Conservation (phyloP, 2,329 filamentous ascomycete genomes). For the Aspergillus persii region DNA sequence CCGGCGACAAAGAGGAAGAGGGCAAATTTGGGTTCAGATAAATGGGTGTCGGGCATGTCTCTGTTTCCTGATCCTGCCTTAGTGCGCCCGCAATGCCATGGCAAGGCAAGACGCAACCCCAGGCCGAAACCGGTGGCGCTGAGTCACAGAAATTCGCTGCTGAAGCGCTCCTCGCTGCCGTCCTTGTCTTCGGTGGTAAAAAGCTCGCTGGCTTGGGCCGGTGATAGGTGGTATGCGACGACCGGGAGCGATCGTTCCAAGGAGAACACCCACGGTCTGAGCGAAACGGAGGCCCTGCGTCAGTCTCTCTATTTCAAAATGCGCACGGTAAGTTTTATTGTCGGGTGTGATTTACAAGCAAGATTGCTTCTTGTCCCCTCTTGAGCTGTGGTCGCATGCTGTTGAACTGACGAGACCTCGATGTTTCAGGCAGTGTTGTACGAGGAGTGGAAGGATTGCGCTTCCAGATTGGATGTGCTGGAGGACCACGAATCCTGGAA, state of each 20-base stretch:
- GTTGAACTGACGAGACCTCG: neutral
- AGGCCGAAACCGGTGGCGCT: conserved; percentile 5
- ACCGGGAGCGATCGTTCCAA: conserved; percentile 55
- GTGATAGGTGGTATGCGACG: conserved; percentile 28
- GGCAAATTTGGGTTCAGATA: neutral
- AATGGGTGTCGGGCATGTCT: conserved; percentile 4
- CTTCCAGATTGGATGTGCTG: conserved; percentile 71
- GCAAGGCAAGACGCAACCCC: conserved; percentile 17
- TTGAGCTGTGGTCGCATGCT: neutral
- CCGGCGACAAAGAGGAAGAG: neutral
- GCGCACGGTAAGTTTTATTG: conserved; percentile 56
- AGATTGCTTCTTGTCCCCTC: neutral
- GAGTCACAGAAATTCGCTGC: conserved; percentile 17
- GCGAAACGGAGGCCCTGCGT: conserved; percentile 56
- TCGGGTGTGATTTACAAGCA: neutral
- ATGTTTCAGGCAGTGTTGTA: conserved; percentile 61
- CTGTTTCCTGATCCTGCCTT: conserved; percentile 9
- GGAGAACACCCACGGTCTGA: conserved; percentile 50
- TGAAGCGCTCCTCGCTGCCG: conserved; percentile 30
- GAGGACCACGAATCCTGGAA: conserved; percentile 86
- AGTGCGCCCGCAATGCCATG: conserved; percentile 20
- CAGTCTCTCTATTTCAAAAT: conserved; percentile 64
- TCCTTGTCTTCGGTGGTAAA: conserved; percentile 35
- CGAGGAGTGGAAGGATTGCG: conserved; percentile 72
- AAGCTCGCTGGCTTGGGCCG: conserved; percentile 35